phyloP scores from a whole-genome alignment of 2,329 filamentous ascomycete genomes.

The Trichoderma gracile region DNA sequence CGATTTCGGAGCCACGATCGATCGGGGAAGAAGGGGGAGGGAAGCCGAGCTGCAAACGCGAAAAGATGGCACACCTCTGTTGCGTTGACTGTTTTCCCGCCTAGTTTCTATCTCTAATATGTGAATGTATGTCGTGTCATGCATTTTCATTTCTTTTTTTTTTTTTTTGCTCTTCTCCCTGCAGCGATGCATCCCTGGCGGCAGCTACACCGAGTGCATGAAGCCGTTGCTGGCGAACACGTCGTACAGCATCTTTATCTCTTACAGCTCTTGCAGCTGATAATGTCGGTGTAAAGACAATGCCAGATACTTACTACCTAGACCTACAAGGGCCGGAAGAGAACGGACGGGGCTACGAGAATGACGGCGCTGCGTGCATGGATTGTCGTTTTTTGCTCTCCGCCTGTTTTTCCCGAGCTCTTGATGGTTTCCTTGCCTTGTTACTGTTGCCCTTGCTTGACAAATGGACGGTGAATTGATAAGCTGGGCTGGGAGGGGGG shows the following conservation, averaged over 20 bases:
- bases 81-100: background rate
- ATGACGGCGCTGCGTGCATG: no score
- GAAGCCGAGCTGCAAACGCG: background rate
- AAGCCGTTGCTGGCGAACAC: background rate
- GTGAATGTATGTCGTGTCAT: no score
- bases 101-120: background rate
- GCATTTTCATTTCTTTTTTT: background rate
- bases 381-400: no score
- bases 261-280: background rate
- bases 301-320: no score
- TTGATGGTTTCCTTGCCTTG: no score
- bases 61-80: no score
- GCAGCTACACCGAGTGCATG: conserved; percentile 3
- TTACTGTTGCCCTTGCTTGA: no score
- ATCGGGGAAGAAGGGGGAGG: background rate
- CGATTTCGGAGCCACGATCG: background rate
- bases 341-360: background rate
- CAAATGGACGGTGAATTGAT: no score
- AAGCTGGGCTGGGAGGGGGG: no score
- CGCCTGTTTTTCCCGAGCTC: no score
- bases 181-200: conserved; percentile 1
- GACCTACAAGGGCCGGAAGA: background rate
- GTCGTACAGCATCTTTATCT: background rate
- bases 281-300: background rate
- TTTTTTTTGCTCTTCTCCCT: background rate